phyloP scores from a whole-genome alignment of 2,329 filamentous ascomycete genomes.

The Aspergillus melleus region DNA sequence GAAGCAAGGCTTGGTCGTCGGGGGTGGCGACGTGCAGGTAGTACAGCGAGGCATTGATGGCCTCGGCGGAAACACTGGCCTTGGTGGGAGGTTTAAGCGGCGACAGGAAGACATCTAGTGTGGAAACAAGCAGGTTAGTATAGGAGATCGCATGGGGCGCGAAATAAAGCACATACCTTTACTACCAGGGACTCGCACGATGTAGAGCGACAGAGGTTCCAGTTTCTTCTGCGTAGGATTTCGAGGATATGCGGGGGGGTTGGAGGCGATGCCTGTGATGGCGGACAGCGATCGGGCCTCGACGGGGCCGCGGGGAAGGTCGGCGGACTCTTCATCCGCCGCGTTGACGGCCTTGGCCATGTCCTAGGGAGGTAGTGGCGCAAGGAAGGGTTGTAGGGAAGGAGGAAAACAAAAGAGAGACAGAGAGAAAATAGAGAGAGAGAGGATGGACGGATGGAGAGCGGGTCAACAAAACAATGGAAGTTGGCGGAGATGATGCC shows the following conservation, averaged over 20 bases:
- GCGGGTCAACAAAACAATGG: constrained; percentile 5
- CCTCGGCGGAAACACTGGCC: constrained; percentile 77
- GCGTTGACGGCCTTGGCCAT: constrained; percentile 24
- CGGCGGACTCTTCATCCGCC: constrained; percentile 29
- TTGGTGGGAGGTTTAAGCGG: constrained; percentile 85
- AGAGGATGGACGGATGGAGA: not conserved
- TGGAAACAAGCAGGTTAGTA: constrained; percentile 14
- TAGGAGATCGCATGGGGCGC: not conserved
- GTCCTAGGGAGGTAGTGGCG: constrained; percentile 2
- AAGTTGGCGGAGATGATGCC: constrained; percentile 8
- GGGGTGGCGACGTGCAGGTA: constrained; percentile 78
- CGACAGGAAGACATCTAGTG: constrained; percentile 82
- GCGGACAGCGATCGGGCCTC: constrained; percentile 82
- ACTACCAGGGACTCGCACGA: constrained; percentile 88
- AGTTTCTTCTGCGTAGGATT: constrained; percentile 69
- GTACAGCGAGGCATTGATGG: constrained; percentile 85
- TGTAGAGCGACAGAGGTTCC: constrained; percentile 80
- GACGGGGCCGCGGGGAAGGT: constrained; percentile 45
- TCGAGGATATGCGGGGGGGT: constrained; percentile 82
- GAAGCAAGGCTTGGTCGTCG: constrained; percentile 51
- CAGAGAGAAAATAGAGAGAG: not conserved
- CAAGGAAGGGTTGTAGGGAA: not conserved
- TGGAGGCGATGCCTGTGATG: constrained; percentile 76
- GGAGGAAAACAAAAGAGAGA: not conserved
- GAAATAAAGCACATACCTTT: constrained; percentile 58